Evolutionary conservation across 2,329 filamentous ascomycete genomes (phyloP), one percentile per base, ranked within the genome.

Genomic region (Pezicula neosporulosa): DNA sequence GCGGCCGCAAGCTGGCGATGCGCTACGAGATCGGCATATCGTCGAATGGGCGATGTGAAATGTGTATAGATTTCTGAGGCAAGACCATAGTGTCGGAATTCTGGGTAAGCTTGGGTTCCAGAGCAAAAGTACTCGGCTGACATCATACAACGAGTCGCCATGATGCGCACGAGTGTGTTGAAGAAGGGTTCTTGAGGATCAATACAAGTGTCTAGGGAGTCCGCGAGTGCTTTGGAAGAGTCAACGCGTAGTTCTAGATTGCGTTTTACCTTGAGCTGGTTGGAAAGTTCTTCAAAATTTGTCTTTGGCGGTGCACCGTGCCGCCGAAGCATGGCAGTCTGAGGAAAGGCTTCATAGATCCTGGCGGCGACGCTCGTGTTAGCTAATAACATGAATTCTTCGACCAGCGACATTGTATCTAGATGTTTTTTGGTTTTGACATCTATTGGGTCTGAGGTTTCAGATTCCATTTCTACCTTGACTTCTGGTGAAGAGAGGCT

Each of bases 81-180:
- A 35, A 99, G 85, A 60, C 94, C 94, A 70, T 99, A 99, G 73
- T 99, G 95, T 48, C 90, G 84, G 79, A 96, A 99, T 68, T 97
- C 94, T 0, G 90, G 87, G 68, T 94, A 93, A 0, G 92, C 84
- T 68, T 97, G 91, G 6, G 91, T 92, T 54, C 94, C 94, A 0
- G 93, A 89, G 72, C 89, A 94, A 72, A 99, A 99, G 73, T 99
- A 99, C 72, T 99, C 94, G 56, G 94, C 94, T 49, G 90, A 94
- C 78, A 96, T 96, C 94, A 99, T 99, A 80, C 94, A 99, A 19
- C 94, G 87, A 8, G 94, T 99, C 9, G 94, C 94, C 76, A 99
- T 89, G 72, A 99, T 96, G 67, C 94, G 90, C 61, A 99, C 87
- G 21, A 99, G 83, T 2, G 93, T 99, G 78, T 99, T 99, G 81